Evolutionary conservation across 2,329 filamentous ascomycete genomes (phyloP).

Genomic region (Hypomyces perniciosus): DNA sequence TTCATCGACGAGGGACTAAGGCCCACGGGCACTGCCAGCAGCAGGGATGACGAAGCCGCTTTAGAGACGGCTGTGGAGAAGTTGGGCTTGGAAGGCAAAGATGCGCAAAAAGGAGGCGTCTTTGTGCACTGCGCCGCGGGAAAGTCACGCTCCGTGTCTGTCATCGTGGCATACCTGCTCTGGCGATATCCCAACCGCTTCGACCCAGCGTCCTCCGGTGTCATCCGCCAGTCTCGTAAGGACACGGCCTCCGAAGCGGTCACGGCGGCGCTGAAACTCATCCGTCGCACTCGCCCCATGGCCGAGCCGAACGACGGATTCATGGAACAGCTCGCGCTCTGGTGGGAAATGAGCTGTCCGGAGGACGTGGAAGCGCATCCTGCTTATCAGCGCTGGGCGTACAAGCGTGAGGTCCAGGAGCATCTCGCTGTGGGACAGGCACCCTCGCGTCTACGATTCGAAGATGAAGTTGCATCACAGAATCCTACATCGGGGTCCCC

Average conservation of each 20-base stretch:
- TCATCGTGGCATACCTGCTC: conserved; percentile 80
- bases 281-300: conserved; percentile 66
- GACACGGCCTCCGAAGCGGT: conserved; percentile 44
- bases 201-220: conserved; percentile 24
- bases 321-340: conserved; percentile 80
- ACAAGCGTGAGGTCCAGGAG: conserved; percentile 49
- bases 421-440: conserved; percentile 67
- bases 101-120: conserved; percentile 35
- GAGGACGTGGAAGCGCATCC: conserved; percentile 59
- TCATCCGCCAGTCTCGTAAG: conserved; percentile 9
- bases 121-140: conserved; percentile 81
- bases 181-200: conserved; percentile 55
- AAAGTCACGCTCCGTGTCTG: conserved; percentile 84
- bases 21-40: conserved; percentile 2
- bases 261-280: conserved; percentile 56
- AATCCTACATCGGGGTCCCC: not conserved
- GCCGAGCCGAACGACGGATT: conserved; percentile 90
- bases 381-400: conserved; percentile 69
- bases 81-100: not conserved
- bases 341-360: conserved; percentile 81
- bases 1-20: conserved; percentile 76
- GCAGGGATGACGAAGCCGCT: conserved; percentile 1
- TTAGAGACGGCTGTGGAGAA: conserved; percentile 10
- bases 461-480: conserved; percentile 51
- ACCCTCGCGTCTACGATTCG: conserved; percentile 77